Percentiles rank a stretch among this genome's conserved stretches.
Evolutionary conservation across 495 filamentous ascomycete species (phyloP).

Genomic region (Aspergillus conjunctus): DNA sequence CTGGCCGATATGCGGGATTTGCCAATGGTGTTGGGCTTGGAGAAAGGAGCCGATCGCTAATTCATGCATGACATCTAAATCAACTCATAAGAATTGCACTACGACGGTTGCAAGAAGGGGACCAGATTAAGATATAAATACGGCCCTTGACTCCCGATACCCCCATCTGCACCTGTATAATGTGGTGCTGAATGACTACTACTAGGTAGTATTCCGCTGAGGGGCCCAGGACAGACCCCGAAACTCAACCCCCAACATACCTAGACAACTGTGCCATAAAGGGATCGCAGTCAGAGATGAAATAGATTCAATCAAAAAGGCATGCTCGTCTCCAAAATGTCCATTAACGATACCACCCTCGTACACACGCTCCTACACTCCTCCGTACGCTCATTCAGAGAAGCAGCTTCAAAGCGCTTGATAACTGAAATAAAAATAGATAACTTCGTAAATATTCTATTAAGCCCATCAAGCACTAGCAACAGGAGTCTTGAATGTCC

Average conservation of each 20-base stretch:
- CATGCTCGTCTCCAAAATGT: not conserved
- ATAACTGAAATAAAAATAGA: not conserved
- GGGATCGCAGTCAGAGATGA: not conserved
- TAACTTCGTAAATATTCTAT: not conserved
- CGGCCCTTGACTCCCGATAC: too few species aligned
- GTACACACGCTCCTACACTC: not conserved
- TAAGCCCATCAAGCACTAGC: not conserved
- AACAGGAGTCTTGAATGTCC: constrained; percentile 32
- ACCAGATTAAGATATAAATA: too few species aligned
- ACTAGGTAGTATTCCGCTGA: too few species aligned
- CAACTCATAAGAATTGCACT: too few species aligned
- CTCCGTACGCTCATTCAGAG: not conserved
- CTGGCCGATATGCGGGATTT: too few species aligned
- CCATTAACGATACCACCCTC: not conserved
- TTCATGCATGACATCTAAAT: too few species aligned
- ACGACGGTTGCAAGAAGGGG: too few species aligned
- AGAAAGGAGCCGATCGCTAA: too few species aligned
- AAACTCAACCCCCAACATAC: not conserved
- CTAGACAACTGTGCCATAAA: not conserved
- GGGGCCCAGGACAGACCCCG: too few species aligned
- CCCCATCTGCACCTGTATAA: too few species aligned
- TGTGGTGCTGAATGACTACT: too few species aligned
- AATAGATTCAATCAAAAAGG: not conserved
- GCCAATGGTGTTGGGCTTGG: too few species aligned
- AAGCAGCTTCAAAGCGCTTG: not conserved